Evolutionary conservation across 73 alveolate species (phyloP).

Genomic region (Paramecium octaurelia): DNA sequence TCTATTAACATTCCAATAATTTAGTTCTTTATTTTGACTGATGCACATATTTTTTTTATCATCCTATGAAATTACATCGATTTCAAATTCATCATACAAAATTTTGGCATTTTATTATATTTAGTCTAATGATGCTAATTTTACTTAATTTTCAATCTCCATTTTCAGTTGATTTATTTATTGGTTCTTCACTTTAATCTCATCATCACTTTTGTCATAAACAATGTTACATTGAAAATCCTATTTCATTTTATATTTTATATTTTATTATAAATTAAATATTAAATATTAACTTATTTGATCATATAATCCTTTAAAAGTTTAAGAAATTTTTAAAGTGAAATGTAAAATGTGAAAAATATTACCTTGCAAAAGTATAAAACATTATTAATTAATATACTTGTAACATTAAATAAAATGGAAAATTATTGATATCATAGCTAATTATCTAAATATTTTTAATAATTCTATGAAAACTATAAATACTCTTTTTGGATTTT

Average conservation of each 20-base stretch:
- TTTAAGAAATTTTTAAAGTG: not conserved
- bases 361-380: not conserved
- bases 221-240: not conserved
- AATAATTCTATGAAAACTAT: not conserved
- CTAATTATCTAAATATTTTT: constrained; percentile 3
- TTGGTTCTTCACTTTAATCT: not conserved
- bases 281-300: not conserved
- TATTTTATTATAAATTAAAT: not conserved
- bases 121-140: not conserved
- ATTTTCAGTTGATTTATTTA: not conserved
- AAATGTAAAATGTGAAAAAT: not conserved
- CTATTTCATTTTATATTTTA: not conserved
- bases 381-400: not conserved
- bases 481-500: not conserved
- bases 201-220: not conserved
- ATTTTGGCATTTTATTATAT: not conserved
- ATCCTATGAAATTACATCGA: not conserved
- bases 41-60: not conserved
- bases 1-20: not conserved
- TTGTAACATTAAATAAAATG: not conserved
- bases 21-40: not conserved
- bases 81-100: not conserved
- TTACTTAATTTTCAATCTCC: not conserved
- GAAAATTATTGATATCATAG: not conserved
- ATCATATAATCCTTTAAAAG: not conserved